phyloP scores from a whole-genome alignment of 2,329 filamentous ascomycete species.

The Thielaviopsis populi region DNA sequence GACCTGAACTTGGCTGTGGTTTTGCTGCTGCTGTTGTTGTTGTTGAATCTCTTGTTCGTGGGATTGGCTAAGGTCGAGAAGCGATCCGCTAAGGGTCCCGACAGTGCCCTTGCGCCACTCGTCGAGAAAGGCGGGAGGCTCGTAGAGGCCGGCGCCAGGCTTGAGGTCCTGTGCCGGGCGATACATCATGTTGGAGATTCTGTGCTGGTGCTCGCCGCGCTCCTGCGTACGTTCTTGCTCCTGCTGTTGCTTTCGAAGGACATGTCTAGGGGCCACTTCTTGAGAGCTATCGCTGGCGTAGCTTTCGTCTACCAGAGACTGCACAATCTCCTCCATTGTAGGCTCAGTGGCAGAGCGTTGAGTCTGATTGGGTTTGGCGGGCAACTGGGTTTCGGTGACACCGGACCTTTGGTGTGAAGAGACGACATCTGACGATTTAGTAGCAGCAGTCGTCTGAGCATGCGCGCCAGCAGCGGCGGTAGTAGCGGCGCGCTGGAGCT shows the following conservation, averaged over 20 bases:
- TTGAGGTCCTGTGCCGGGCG: slow-evolving; percentile 7
- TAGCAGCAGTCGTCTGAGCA: not conserved
- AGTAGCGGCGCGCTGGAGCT: slow-evolving; percentile 9
- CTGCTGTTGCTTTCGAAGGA: slow-evolving; percentile 10
- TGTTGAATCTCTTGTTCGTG: slow-evolving; percentile 14
- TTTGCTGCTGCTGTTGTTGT: slow-evolving; percentile 6
- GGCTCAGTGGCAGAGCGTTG: slow-evolving; percentile 17
- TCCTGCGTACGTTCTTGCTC: slow-evolving; percentile 3
- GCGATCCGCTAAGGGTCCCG: slow-evolving; percentile 40
- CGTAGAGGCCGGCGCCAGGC: slow-evolving; percentile 42
- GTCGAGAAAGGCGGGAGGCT: slow-evolving; percentile 45
- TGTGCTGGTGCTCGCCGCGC: slow-evolving; percentile 10
- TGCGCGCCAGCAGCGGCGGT: slow-evolving; percentile 4
- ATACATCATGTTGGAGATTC: slow-evolving; percentile 13
- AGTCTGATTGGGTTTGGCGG: not conserved
- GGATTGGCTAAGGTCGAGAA: slow-evolving; percentile 42
- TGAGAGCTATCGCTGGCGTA: slow-evolving; percentile 14
- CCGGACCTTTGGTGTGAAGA: not conserved
- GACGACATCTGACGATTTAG: not conserved
- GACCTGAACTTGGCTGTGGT: not conserved
- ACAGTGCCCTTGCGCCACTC: slow-evolving; percentile 59
- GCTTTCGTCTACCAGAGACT: slow-evolving; percentile 10
- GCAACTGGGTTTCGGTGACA: not conserved
- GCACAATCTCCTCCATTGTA: slow-evolving; percentile 16
- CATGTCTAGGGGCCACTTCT: slow-evolving; percentile 9